Percentiles rank a stretch among this genome's conserved stretches.
phyloP scores from a whole-genome alignment of 768 basidiomycete genomes.

The Russula emetica region DNA sequence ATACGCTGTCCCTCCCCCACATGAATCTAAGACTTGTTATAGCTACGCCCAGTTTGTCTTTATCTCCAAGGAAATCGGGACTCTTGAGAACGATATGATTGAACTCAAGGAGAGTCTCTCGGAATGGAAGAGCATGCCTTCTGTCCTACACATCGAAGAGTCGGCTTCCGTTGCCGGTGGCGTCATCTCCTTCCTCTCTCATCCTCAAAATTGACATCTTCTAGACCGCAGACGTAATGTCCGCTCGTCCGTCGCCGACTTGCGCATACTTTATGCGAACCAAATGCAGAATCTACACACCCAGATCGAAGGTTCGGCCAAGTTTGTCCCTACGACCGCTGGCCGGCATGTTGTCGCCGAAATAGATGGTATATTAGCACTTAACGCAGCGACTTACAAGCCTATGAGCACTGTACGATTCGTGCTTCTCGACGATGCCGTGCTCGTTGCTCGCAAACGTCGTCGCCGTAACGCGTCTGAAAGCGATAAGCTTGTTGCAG shows the following conservation, averaged over 20 bases:
- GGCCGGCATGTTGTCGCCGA: slow-evolving; percentile 90
- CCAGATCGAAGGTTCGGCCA: slow-evolving; percentile 90
- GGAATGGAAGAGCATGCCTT: slow-evolving; percentile 96
- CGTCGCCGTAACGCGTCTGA: slow-evolving; percentile 56
- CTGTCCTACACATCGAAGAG: slow-evolving; percentile 85
- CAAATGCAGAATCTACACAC: slow-evolving; percentile 90
- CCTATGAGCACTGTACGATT: slow-evolving; percentile 82
- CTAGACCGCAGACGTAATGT: slow-evolving; percentile 54
- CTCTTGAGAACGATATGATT: slow-evolving; percentile 95
- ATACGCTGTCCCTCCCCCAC: not conserved
- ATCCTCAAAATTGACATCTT: not conserved
- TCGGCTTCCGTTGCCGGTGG: slow-evolving; percentile 59
- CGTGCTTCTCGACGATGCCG: slow-evolving; percentile 86
- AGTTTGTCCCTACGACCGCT: slow-evolving; percentile 87
- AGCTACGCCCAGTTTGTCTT: slow-evolving; percentile 97
- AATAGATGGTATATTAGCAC: slow-evolving; percentile 71
- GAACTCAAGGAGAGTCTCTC: slow-evolving; percentile 91
- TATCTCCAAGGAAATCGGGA: slow-evolving; percentile 95
- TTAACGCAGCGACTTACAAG: slow-evolving; percentile 96
- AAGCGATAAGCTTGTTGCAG: slow-evolving; percentile 79
- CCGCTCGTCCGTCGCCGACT: slow-evolving; percentile 93
- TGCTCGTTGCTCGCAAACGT: slow-evolving; percentile 79
- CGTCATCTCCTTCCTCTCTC: slow-evolving; percentile 23
- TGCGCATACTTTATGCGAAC: slow-evolving; percentile 88
- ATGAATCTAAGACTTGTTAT: slow-evolving; percentile 8